These are phyloP conservation scores for Candida michaelii DNA, from an alignment of 805 yeast species.

Conservation along the genomic window DNA sequence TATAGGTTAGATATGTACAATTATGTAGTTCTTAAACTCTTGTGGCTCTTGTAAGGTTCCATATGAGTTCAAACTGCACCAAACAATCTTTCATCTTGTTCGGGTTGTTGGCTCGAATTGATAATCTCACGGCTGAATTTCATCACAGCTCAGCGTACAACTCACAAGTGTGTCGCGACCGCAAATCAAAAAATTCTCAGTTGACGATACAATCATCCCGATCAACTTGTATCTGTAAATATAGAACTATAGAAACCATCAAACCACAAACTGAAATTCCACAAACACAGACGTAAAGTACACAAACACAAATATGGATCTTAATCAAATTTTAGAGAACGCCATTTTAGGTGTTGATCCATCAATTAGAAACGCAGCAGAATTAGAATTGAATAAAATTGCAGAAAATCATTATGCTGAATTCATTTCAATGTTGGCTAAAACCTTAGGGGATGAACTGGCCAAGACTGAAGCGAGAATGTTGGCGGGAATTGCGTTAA, in stretches of 20 bases:
- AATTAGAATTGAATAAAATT: conserved; percentile 66
- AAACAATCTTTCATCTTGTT: too few species aligned
- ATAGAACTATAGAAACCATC: too few species aligned
- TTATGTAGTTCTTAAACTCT: too few species aligned
- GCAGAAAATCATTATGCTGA: conserved; percentile 76
- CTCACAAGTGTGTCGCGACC: too few species aligned
- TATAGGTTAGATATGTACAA: too few species aligned
- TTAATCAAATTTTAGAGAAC: conserved; percentile 70
- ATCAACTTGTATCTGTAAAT: background rate
- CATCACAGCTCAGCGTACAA: too few species aligned
- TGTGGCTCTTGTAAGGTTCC: too few species aligned
- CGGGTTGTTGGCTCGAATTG: too few species aligned
- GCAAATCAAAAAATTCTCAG: conserved; percentile 6
- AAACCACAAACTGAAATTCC: too few species aligned
- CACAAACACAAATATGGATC: conserved; percentile 32
- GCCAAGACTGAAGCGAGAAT: conserved; percentile 80
- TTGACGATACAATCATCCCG: conserved; percentile 2
- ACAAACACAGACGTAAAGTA: too few species aligned
- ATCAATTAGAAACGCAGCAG: conserved; percentile 70
- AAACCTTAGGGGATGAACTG: conserved; percentile 64
- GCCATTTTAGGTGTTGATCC: conserved; percentile 74
- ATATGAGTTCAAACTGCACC: too few species aligned
- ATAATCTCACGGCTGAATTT: too few species aligned
- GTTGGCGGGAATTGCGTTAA: conserved; percentile 84
- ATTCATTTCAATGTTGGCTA: conserved; percentile 67